Evolutionary conservation across 441 rosid genomes (phyloP).

Genomic region (Erysimum cheiri): DNA sequence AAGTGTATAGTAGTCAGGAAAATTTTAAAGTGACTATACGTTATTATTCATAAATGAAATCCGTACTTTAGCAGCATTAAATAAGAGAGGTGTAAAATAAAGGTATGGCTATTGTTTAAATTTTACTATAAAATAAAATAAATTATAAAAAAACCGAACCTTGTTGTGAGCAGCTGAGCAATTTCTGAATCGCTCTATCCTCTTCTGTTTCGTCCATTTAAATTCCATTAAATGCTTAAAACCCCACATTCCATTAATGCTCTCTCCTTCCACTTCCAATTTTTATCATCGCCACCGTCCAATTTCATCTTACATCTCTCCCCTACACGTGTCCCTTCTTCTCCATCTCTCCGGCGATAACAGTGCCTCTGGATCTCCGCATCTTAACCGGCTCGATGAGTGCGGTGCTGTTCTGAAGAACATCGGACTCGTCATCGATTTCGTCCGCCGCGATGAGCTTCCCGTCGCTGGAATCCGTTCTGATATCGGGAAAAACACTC

Average conservation of each 20-base stretch:
- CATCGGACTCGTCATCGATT: slow-evolving; percentile 87
- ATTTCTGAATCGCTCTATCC: slow-evolving; percentile 27
- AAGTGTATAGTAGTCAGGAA: slow-evolving; percentile 10
- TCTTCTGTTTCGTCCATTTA: slow-evolving; percentile 43
- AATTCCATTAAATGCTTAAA: slow-evolving; percentile 55
- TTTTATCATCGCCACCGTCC: slow-evolving; percentile 52
- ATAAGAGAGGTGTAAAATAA: slow-evolving; percentile 28
- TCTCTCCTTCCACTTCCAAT: slow-evolving; percentile 43
- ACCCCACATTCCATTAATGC: slow-evolving; percentile 59
- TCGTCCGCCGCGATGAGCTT: slow-evolving; percentile 68
- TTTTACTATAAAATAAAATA: not conserved
- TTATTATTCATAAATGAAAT: slow-evolving; percentile 28
- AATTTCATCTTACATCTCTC: slow-evolving; percentile 33
- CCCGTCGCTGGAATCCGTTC: slow-evolving; percentile 58
- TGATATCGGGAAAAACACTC: slow-evolving; percentile 67
- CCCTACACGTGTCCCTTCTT: slow-evolving; percentile 67
- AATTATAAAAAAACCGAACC: slow-evolving; percentile 18
- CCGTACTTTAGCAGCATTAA: slow-evolving; percentile 35
- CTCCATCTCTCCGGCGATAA: slow-evolving; percentile 90
- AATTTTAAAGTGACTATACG: not conserved
- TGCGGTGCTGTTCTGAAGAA: slow-evolving; percentile 59
- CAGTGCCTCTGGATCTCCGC: slow-evolving; percentile 97
- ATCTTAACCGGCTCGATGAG: slow-evolving; percentile 87
- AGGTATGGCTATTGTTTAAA: not conserved
- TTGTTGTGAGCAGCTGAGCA: slow-evolving; percentile 30